Conservation (phyloP, 1,139 yeast species). For the Yamadazyma friedrichii region DNA sequence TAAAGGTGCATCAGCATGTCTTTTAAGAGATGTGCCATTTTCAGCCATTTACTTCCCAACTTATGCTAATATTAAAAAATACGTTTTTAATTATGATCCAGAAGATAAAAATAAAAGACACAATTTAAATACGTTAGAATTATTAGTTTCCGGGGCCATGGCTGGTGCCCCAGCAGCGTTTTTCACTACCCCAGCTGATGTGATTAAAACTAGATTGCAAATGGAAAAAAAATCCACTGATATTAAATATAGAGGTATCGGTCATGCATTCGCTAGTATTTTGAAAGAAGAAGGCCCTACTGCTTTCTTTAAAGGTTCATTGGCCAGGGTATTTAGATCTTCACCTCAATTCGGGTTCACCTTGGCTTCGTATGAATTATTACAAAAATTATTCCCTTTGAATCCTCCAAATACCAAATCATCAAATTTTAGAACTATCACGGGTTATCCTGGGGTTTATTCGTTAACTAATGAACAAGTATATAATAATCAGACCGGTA, state of each 20-base stretch:
- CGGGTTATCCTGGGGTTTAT: conserved; percentile 50
- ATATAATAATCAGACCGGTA: conserved; percentile 37
- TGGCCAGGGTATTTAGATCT: conserved; percentile 91
- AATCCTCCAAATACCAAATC: conserved; percentile 47
- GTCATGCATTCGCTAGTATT: conserved; percentile 74
- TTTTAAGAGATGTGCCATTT: conserved; percentile 94
- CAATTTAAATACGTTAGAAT: conserved; percentile 72
- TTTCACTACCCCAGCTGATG: conserved; percentile 95
- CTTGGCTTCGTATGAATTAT: conserved; percentile 89
- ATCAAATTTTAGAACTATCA: conserved; percentile 44
- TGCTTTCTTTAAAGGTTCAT: conserved; percentile 95
- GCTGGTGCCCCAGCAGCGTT: conserved; percentile 99
- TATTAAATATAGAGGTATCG: conserved; percentile 70
- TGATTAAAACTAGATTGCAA: conserved; percentile 91
- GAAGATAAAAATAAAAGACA: conserved; percentile 46
- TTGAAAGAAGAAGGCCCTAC: conserved; percentile 69
- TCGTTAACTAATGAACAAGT: conserved; percentile 49
- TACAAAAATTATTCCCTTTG: conserved; percentile 50
- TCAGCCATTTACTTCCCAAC: conserved; percentile 97
- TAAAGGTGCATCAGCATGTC: conserved; percentile 89
- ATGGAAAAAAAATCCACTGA: conserved; percentile 80
- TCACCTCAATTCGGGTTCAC: conserved; percentile 99
- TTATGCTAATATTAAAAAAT: conserved; percentile 86
- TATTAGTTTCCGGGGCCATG: conserved; percentile 84
- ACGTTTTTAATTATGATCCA: conserved; percentile 83